These are phyloP conservation scores for Symbiodinium natans DNA, from an alignment of 73 alveolate genomes.

Conservation along the genomic window DNA sequence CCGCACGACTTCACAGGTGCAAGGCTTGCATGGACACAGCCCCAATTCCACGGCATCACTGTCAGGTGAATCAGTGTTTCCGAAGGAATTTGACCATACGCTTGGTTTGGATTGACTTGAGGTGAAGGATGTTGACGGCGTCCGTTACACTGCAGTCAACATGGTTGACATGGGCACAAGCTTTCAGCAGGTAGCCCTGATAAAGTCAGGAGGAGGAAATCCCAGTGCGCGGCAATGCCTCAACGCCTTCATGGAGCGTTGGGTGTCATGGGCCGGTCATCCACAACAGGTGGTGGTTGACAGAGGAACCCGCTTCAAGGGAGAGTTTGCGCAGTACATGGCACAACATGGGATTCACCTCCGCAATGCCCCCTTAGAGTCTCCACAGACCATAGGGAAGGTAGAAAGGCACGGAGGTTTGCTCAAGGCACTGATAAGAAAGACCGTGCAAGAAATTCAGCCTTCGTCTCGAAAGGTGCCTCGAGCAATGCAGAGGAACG, in stretches of 20 bases:
- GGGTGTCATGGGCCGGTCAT: not conserved
- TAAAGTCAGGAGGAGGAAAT: not conserved
- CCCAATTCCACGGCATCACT: not conserved
- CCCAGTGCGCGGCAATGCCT: not conserved
- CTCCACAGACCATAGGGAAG: not conserved
- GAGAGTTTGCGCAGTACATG: not conserved
- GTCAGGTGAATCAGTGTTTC: not conserved
- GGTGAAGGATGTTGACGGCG: not conserved
- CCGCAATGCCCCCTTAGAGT: not conserved
- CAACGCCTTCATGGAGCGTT: not conserved
- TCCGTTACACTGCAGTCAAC: not conserved
- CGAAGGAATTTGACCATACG: not conserved
- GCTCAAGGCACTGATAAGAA: not conserved
- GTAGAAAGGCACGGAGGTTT: not conserved
- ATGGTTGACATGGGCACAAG: not conserved
- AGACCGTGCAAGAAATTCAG: not conserved
- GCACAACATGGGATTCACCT: not conserved
- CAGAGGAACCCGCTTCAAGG: not conserved
- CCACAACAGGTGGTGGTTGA: not conserved
- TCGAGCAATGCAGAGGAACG: not conserved
- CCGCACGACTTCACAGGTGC: not conserved
- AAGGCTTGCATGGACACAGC: not conserved
- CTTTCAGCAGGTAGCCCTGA: not conserved
- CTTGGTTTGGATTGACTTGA: not conserved
- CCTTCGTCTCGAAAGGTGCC: not conserved